Evolutionary conservation across 2,329 filamentous ascomycete genomes (phyloP).

Genomic region (Trichoderma atroviride): DNA sequence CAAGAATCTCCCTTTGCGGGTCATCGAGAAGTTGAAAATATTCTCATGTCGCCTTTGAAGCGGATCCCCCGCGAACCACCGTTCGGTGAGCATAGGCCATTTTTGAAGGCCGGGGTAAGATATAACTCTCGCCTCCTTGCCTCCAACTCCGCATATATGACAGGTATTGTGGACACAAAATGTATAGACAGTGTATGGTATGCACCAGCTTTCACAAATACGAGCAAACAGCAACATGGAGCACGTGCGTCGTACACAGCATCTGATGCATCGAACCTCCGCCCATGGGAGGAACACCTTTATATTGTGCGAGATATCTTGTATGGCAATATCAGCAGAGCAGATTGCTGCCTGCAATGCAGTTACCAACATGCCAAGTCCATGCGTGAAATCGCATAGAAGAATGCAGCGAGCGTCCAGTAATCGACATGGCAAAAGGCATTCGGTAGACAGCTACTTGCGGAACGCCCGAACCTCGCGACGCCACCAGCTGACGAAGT

Average conservation of each 20-base stretch:
- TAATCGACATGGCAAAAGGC: background rate
- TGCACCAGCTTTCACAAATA: conserved; percentile 4
- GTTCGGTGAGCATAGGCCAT: conserved; percentile 18
- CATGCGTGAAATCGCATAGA: background rate
- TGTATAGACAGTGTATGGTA: background rate
- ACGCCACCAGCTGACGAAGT: conserved; percentile 83
- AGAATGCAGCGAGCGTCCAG: background rate
- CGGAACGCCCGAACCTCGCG: conserved; percentile 63
- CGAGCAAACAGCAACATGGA: background rate
- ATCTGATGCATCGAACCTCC: background rate
- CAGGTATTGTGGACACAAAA: conserved; percentile 1
- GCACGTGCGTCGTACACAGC: background rate
- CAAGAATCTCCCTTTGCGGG: conserved; percentile 16
- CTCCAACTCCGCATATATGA: conserved; percentile 9
- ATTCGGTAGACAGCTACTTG: conserved; percentile 42
- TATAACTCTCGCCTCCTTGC: conserved; percentile 16
- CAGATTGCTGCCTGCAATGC: background rate
- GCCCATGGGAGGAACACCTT: background rate
- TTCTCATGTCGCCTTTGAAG: conserved; percentile 20
- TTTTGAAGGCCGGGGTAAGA: background rate
- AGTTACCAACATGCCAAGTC: background rate
- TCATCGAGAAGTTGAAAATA: conserved; percentile 13
- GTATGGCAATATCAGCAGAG: background rate
- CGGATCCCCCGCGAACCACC: conserved; percentile 25
- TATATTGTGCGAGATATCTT: conserved; percentile 1